Conservation (phyloP, 106 monocot species). For the Dendrobium chrysotoxum region DNA sequence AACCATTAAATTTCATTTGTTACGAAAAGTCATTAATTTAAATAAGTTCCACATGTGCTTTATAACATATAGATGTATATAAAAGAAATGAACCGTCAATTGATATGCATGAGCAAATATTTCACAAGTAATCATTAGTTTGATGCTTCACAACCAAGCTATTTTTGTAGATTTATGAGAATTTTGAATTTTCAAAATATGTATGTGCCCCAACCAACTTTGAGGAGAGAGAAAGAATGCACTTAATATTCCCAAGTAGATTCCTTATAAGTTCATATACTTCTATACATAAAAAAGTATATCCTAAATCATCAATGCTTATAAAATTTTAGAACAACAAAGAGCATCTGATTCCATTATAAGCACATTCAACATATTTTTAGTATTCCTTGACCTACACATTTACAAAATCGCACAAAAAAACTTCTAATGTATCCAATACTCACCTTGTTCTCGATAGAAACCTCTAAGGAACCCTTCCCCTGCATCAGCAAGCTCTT, state of each 20-base stretch:
- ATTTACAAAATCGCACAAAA: background rate
- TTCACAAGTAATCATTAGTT: background rate
- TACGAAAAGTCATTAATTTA: too few species aligned
- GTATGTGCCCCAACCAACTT: background rate
- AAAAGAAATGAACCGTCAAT: too few species aligned
- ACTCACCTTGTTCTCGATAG: slow-evolving; percentile 1
- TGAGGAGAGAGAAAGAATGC: background rate
- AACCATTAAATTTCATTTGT: too few species aligned
- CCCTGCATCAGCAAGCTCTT: slow-evolving; percentile 4
- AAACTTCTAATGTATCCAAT: background rate
- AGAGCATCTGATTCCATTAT: background rate
- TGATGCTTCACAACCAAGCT: background rate
- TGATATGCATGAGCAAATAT: too few species aligned
- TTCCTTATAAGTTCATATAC: background rate
- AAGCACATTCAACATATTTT: background rate
- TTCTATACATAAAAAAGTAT: background rate
- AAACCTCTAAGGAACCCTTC: background rate
- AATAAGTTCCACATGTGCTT: too few species aligned
- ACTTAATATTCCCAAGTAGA: background rate
- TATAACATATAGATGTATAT: too few species aligned
- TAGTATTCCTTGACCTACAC: background rate
- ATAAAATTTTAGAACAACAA: background rate
- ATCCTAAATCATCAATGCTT: background rate
- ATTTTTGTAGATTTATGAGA: background rate
- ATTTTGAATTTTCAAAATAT: background rate